Percentiles rank a stretch among this genome's conserved stretches.
phyloP scores from a whole-genome alignment of 164 flowering plant species.

The Vitis rotundifolia region DNA sequence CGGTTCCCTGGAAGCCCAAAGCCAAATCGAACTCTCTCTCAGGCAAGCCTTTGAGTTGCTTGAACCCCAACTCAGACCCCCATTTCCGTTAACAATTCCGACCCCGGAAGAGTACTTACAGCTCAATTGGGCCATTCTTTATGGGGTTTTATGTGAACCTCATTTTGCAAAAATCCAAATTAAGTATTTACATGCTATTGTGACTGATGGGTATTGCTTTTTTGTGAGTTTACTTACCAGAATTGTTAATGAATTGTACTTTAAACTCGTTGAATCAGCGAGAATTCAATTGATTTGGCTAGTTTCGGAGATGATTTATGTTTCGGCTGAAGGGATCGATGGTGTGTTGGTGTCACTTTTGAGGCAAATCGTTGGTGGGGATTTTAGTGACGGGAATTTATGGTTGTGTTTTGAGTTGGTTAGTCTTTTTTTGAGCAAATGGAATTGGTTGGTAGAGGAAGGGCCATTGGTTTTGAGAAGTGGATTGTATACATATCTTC shows the following conservation, averaged over 20 bases:
- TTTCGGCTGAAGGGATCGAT: slow-evolving; percentile 57
- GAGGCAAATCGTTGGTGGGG: slow-evolving; percentile 81
- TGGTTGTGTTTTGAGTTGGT: slow-evolving; percentile 71
- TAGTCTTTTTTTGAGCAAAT: slow-evolving; percentile 40
- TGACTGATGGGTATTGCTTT: slow-evolving; percentile 69
- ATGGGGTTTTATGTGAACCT: slow-evolving; percentile 62
- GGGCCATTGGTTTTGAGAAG: slow-evolving; percentile 49
- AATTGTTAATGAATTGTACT: slow-evolving; percentile 51
- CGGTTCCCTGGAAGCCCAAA: slow-evolving; percentile 43
- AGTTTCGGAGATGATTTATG: slow-evolving; percentile 48
- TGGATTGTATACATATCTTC: slow-evolving; percentile 60
- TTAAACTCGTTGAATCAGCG: slow-evolving; percentile 43
- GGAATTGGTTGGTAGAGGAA: slow-evolving; percentile 59
- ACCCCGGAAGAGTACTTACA: slow-evolving; percentile 44
- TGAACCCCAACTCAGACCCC: slow-evolving; percentile 42
- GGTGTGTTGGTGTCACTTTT: slow-evolving; percentile 54
- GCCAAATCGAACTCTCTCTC: slow-evolving; percentile 36
- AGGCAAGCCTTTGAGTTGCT: slow-evolving; percentile 41
- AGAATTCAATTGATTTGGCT: slow-evolving; percentile 58
- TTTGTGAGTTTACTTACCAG: slow-evolving; percentile 42
- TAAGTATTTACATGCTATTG: slow-evolving; percentile 67
- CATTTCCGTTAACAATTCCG: slow-evolving; percentile 45
- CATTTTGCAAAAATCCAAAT: slow-evolving; percentile 44
- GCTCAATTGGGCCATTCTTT: slow-evolving; percentile 66
- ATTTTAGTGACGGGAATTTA: slow-evolving; percentile 69